Evolutionary conservation across 1,139 yeast species (phyloP).

Genomic region (Lodderomyces jiufengensis): DNA sequence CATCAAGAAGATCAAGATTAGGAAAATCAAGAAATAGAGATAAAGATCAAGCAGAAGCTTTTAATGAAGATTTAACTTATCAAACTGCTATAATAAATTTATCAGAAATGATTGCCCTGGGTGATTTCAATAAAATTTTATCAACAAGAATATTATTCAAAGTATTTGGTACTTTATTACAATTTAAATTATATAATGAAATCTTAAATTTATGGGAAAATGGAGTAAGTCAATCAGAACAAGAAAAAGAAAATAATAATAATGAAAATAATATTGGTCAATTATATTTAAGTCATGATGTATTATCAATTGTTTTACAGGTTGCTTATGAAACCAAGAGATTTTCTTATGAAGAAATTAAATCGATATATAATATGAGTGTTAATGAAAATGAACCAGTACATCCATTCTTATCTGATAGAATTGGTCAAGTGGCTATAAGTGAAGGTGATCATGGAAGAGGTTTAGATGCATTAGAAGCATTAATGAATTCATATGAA

Average conservation of each 20-base stretch:
- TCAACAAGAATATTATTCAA: slow-evolving; percentile 26
- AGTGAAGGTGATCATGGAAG: slow-evolving; percentile 37
- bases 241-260: not conserved
- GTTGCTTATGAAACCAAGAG: slow-evolving; percentile 61
- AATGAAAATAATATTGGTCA: slow-evolving; percentile 16
- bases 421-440: slow-evolving; percentile 42
- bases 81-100: slow-evolving; percentile 34
- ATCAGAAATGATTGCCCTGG: slow-evolving; percentile 29
- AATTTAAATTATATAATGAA: slow-evolving; percentile 33
- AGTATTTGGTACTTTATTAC: slow-evolving; percentile 22
- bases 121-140: slow-evolving; percentile 29
- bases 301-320: slow-evolving; percentile 71
- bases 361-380: slow-evolving; percentile 36
- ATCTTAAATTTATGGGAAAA: slow-evolving; percentile 41
- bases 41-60: slow-evolving; percentile 32
- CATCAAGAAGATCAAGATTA: slow-evolving; percentile 10
- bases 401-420: slow-evolving; percentile 27
- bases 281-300: slow-evolving; percentile 47
- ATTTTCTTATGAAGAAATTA: slow-evolving; percentile 55
- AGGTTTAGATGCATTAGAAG: slow-evolving; percentile 41
- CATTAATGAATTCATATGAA: slow-evolving; percentile 30
- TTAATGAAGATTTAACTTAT: slow-evolving; percentile 29
- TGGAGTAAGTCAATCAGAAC: slow-evolving; percentile 34
- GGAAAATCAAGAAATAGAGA: slow-evolving; percentile 32
- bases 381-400: slow-evolving; percentile 19